Conservation (phyloP, 2,329 filamentous ascomycete species). For the Plenodomus biglobosus region DNA sequence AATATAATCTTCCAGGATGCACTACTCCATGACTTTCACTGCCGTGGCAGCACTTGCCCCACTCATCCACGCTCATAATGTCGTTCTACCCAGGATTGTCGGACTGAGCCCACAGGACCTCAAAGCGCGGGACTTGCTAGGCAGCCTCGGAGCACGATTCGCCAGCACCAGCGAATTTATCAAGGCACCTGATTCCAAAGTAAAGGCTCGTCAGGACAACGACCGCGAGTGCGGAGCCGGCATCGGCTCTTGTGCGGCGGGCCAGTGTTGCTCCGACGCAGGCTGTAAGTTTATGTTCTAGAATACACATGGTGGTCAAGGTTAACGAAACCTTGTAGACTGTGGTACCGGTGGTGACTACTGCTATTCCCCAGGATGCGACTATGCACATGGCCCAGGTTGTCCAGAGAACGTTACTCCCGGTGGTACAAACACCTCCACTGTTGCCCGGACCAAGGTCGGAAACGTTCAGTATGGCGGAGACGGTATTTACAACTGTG, state of each 20-base stretch:
- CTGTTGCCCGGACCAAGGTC: constrained; percentile 55
- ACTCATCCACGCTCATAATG: constrained; percentile 36
- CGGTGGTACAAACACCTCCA: constrained; percentile 58
- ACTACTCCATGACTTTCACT: constrained; percentile 36
- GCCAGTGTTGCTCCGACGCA: constrained; percentile 39
- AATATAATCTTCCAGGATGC: constrained; percentile 26
- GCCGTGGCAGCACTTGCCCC: constrained; percentile 33
- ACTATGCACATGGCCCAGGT: constrained; percentile 61
- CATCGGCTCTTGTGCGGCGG: constrained; percentile 34
- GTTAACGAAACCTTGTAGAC: constrained; percentile 34
- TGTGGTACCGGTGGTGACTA: constrained; percentile 59
- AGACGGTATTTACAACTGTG: constrained; percentile 58
- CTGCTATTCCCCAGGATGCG: constrained; percentile 64
- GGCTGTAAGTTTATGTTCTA: constrained; percentile 27
- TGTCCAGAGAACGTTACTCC: constrained; percentile 62
- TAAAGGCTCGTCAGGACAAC: constrained; percentile 33
- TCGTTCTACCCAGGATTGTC: constrained; percentile 35
- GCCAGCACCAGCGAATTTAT: constrained; percentile 22
- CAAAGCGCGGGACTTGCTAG: constrained; percentile 38
- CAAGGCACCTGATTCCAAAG: constrained; percentile 19
- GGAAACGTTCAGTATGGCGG: constrained; percentile 61
- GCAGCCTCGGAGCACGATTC: constrained; percentile 29
- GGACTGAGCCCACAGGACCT: constrained; percentile 41
- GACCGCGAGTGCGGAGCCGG: constrained; percentile 37
- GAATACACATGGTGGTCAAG: background rate